Conservation (phyloP, 805 yeast genomes). For the Yamadazyma scolyti region DNA sequence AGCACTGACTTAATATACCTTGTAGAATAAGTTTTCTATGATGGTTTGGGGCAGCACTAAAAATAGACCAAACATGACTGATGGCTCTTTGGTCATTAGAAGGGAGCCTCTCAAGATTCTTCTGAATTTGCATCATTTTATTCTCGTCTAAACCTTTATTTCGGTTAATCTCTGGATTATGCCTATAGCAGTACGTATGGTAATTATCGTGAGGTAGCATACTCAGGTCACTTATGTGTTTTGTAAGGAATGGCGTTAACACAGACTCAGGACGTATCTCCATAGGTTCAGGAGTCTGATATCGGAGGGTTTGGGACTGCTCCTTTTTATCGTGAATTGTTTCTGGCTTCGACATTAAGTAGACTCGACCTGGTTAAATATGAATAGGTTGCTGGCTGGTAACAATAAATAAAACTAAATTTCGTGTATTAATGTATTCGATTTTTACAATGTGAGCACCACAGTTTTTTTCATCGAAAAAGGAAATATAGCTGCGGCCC, state of each 20-base stretch:
- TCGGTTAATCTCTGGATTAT: slow-evolving; percentile 82
- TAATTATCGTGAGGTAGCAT: slow-evolving; percentile 47
- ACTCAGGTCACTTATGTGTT: slow-evolving; percentile 40
- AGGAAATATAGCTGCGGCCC: too few species aligned
- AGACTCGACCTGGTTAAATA: too few species aligned
- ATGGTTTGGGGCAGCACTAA: slow-evolving; percentile 66
- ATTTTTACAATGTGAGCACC: too few species aligned
- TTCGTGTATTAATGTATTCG: too few species aligned
- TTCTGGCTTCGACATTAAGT: too few species aligned
- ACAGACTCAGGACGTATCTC: slow-evolving; percentile 19
- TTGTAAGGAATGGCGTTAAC: slow-evolving; percentile 38
- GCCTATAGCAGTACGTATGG: slow-evolving; percentile 83
- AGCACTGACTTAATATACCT: slow-evolving; percentile 84
- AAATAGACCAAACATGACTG: slow-evolving; percentile 79
- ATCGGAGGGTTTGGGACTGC: too few species aligned
- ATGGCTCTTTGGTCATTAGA: slow-evolving; percentile 73
- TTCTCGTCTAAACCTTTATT: slow-evolving; percentile 63
- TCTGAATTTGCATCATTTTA: slow-evolving; percentile 63
- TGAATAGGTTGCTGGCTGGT: too few species aligned
- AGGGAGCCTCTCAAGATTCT: slow-evolving; percentile 54
- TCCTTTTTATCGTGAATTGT: too few species aligned
- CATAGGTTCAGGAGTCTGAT: slow-evolving; percentile 8
- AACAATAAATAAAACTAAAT: too few species aligned
- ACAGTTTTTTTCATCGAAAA: slow-evolving; percentile 1
- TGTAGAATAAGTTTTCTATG: slow-evolving; percentile 74